These are phyloP conservation scores for Karstenula rhodostoma DNA, from an alignment of 2,329 filamentous ascomycete genomes.

Conservation along the genomic window DNA sequence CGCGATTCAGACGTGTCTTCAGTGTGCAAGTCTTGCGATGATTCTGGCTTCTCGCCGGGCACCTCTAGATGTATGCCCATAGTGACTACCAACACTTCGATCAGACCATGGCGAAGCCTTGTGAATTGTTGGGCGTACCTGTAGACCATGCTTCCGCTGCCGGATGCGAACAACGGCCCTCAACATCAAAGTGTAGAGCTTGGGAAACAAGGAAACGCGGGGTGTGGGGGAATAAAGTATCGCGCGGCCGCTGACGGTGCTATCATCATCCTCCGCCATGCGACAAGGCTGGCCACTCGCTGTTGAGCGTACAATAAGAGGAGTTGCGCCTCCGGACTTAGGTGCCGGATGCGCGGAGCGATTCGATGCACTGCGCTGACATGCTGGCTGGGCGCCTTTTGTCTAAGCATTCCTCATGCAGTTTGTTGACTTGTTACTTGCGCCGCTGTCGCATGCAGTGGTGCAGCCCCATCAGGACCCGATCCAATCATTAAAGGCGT, in stretches of 20 bases:
- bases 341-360: not conserved
- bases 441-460: not conserved
- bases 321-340: not conserved
- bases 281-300: not conserved
- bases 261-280: not conserved
- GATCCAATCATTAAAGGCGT: not conserved
- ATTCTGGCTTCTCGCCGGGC: constrained; percentile 17
- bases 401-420: constrained; percentile 1
- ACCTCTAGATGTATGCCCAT: constrained; percentile 6
- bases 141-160: not conserved
- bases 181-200: not conserved
- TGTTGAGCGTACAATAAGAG: constrained; percentile 5
- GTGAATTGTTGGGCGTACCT: not conserved
- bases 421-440: not conserved
- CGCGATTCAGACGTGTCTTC: constrained; percentile 21
- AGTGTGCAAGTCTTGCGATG: constrained; percentile 22
- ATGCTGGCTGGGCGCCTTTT: not conserved
- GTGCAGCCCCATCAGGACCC: not conserved
- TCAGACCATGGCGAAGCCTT: not conserved
- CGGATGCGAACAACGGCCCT: not conserved
- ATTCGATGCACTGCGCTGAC: not conserved
- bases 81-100: not conserved
- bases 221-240: constrained; percentile 9
- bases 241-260: not conserved
- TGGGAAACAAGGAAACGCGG: not conserved